A percentile compares a stretch with the other conserved stretches of the same genome.
phyloP scores from a whole-genome alignment of 805 yeast genomes.

The Lachancea thermotolerans region DNA sequence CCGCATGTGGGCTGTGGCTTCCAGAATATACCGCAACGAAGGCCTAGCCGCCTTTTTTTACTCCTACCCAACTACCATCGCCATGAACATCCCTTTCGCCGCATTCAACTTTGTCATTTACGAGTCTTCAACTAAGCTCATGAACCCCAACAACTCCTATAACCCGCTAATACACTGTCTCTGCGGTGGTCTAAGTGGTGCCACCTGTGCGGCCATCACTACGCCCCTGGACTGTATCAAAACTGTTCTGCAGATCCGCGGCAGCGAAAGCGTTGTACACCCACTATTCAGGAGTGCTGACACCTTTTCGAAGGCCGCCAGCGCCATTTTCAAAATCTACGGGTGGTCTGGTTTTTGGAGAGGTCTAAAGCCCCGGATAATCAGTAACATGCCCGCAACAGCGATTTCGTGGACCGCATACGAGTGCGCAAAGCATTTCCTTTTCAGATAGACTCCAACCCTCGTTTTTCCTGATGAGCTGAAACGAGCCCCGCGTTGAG shows the following conservation, averaged over 20 bases:
- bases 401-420: conserved; percentile 98
- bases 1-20: conserved; percentile 25
- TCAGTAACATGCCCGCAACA: conserved; percentile 90
- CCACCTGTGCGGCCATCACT: conserved; percentile 88
- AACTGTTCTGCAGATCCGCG: conserved; percentile 82
- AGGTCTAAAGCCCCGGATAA: conserved; percentile 85
- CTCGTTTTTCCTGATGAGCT: neutral
- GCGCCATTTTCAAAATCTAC: conserved; percentile 51
- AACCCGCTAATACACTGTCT: conserved; percentile 90
- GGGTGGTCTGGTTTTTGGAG: conserved; percentile 67
- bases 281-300: conserved; percentile 41
- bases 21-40: conserved; percentile 49
- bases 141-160: conserved; percentile 72
- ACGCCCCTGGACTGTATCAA: conserved; percentile 93
- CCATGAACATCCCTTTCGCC: conserved; percentile 90
- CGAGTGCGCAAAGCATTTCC: conserved; percentile 78
- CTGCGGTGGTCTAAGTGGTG: conserved; percentile 92
- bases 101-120: conserved; percentile 90
- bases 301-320: conserved; percentile 67
- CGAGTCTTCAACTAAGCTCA: conserved; percentile 68
- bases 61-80: conserved; percentile 88
- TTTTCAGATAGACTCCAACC: conserved; percentile 10
- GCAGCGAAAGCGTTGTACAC: conserved; percentile 39
- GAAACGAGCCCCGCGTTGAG: too few species aligned
- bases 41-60: conserved; percentile 80